Base-by-base conservation (phyloP, 1,284 basidiomycete species). In the Phaffia rhodozyma region DNA sequence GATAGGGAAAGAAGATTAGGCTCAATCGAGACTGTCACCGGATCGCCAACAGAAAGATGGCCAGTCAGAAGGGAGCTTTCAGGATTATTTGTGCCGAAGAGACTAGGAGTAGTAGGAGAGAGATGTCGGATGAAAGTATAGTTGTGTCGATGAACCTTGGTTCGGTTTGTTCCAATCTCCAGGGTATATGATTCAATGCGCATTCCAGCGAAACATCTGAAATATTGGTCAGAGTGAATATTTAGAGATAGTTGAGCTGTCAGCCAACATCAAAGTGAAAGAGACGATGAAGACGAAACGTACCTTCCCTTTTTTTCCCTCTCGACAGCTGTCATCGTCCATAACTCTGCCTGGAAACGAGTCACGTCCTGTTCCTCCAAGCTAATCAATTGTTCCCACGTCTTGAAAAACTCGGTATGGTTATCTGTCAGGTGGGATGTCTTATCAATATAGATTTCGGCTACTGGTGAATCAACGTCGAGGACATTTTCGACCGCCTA, bases 341-440 rank as follows among this genome's bases (percentile, higher is more conserved):
- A 99, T 9, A 98, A 79, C 71, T 98, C 93, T 67, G 88, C 88
- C 68, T 86, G 84, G 75, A 90, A 89, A 20, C 86, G 82, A 16
- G 85, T 76, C 13, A 88, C 79, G 69, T 96, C 92, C 65, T 86
- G 84, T 72, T 98, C 96, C 73, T 98, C 96, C 23, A 93, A 76
- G 0, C 87, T 81, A 62, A 98, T 80, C 13, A 97, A 79, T 0
- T 80, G 79, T 72, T 98, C 93, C 96, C 96, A 98, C 67, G 84
- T 81, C 69, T 83, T 83, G 79, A 96, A 98, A 75, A 98, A 98
- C 1, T 79, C 80, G 0, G 79, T 74, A 66, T 96, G 90, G 0
- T 73, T 49, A 0, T 79, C 73, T 0, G 84, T 87, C 29, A 98
- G 79, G 71, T 97, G 91, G 0, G 81, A 80, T 0, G 89, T 94